phyloP scores from a whole-genome alignment of 148 eudicot species.

The Cornus florida region DNA sequence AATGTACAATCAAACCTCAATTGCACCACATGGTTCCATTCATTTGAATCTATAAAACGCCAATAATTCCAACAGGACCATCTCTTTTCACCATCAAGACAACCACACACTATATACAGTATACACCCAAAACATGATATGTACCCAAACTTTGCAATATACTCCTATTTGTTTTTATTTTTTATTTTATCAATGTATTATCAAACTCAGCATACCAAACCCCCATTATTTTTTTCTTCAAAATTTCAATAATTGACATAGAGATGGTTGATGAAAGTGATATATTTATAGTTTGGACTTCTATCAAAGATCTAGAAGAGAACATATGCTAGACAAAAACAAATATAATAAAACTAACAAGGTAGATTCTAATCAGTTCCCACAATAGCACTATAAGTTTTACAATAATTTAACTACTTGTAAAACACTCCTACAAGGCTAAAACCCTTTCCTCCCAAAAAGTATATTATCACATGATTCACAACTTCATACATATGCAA shows the following conservation, averaged over 20 bases:
- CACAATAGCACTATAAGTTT: neutral
- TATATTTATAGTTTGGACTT: neutral
- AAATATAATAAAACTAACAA: neutral
- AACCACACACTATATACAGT: neutral
- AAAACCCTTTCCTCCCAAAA: neutral
- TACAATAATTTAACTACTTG: neutral
- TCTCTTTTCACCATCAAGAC: neutral
- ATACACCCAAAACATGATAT: neutral
- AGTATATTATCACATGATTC: neutral
- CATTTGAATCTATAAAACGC: no score
- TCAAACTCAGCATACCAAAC: neutral
- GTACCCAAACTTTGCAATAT: neutral
- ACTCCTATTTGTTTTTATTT: neutral
- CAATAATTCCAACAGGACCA: neutral
- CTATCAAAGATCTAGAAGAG: constrained; percentile 3
- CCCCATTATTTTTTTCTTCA: neutral
- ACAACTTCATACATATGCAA: neutral
- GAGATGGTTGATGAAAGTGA: neutral
- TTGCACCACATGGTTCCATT: neutral
- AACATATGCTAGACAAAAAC: neutral
- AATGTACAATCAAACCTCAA: neutral
- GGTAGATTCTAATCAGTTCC: neutral
- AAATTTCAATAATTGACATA: neutral
- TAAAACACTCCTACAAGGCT: neutral
- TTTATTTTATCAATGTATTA: neutral